These are phyloP conservation scores for Sporothrix luriei DNA, from an alignment of 2,329 filamentous ascomycete genomes.

Conservation along the genomic window DNA sequence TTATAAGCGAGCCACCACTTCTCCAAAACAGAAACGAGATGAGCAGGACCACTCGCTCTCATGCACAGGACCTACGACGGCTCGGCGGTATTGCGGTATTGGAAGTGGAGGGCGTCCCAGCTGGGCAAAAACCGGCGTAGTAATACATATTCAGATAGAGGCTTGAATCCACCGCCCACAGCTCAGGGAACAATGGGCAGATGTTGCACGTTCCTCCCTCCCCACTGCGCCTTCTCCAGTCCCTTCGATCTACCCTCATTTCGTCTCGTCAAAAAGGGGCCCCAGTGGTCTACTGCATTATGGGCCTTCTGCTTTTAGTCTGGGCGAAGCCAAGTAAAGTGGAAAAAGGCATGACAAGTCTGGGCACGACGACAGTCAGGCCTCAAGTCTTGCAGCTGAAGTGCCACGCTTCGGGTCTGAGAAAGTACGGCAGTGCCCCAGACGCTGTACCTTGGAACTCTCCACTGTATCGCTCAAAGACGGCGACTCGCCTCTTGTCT, in stretches of 20 bases:
- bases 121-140: not conserved
- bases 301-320: not conserved
- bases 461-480: too few relatives aligned
- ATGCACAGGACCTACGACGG: not conserved
- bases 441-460: too few relatives aligned
- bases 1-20: not conserved
- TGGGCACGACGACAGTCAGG: not conserved
- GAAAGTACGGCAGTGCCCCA: too few relatives aligned
- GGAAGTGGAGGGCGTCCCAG: not conserved
- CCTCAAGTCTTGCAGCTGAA: too few relatives aligned
- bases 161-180: not conserved
- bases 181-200: not conserved
- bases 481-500: too few relatives aligned
- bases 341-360: not conserved
- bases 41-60: not conserved
- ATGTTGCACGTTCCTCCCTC: too few relatives aligned
- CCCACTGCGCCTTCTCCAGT: too few relatives aligned
- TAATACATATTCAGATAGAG: not conserved
- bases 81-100: not conserved
- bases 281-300: too few relatives aligned
- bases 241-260: too few relatives aligned
- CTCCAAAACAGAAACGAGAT: not conserved
- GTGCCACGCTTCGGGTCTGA: too few relatives aligned
- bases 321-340: conserved; percentile 13
- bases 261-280: too few relatives aligned